These are phyloP conservation scores for Thalassiosira hispida DNA, from an alignment of 352 stramenopile genomes.

Conservation along the genomic window DNA sequence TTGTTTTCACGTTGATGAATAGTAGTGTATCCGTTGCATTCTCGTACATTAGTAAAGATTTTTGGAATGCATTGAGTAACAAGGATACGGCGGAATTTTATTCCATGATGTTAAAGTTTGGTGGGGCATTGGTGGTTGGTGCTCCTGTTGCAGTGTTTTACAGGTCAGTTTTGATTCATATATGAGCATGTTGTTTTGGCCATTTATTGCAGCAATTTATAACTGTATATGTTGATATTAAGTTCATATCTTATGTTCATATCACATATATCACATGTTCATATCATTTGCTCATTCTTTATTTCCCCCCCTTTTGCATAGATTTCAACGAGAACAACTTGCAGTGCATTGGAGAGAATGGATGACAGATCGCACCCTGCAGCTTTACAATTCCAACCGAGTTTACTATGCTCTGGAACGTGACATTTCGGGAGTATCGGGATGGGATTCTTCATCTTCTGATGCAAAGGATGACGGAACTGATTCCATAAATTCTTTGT, in stretches of 20 bases:
- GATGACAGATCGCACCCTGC: constrained; percentile 86
- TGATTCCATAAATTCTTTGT: not conserved
- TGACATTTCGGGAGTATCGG: constrained; percentile 10
- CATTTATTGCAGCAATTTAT: too few relatives aligned
- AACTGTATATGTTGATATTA: too few relatives aligned
- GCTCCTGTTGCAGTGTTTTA: constrained; percentile 85
- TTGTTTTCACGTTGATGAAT: constrained; percentile 84
- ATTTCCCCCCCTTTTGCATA: constrained; percentile 75
- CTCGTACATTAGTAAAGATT: constrained; percentile 86
- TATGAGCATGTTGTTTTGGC: constrained; percentile 1
- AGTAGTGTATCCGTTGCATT: constrained; percentile 84
- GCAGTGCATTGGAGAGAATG: constrained; percentile 86
- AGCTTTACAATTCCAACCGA: constrained; percentile 78
- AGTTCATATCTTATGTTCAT: too few relatives aligned
- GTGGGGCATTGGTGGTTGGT: constrained; percentile 69
- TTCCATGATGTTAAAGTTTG: constrained; percentile 80
- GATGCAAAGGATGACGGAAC: constrained; percentile 6
- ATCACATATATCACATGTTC: not conserved
- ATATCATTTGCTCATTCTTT: not conserved
- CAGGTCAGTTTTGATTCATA: constrained; percentile 17
- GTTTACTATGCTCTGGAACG: constrained; percentile 86
- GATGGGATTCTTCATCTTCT: not conserved
- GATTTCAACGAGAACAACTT: constrained; percentile 76
- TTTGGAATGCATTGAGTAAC: constrained; percentile 84
- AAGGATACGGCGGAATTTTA: constrained; percentile 85